phyloP scores from a whole-genome alignment of 1,284 basidiomycete genomes.

The Marasmius oreades region DNA sequence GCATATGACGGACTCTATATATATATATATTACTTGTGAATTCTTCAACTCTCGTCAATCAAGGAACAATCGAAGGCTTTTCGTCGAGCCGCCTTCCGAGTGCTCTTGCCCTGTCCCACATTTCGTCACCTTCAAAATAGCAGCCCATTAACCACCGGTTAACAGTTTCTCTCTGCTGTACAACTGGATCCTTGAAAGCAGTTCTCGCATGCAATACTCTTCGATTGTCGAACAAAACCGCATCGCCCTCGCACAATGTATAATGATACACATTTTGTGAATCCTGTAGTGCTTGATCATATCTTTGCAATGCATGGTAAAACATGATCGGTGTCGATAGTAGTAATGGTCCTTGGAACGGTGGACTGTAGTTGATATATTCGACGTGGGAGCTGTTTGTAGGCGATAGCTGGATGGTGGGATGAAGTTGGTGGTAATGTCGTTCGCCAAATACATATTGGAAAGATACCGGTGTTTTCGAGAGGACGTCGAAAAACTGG shows the following conservation, averaged over 20 bases:
- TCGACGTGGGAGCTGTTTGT: slow-evolving; percentile 35
- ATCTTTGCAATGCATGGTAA: slow-evolving; percentile 65
- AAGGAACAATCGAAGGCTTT: too few species aligned
- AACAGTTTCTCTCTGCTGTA: slow-evolving; percentile 40
- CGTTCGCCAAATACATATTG: slow-evolving; percentile 92
- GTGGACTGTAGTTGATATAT: slow-evolving; percentile 90
- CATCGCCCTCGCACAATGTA: slow-evolving; percentile 79
- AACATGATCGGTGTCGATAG: slow-evolving; percentile 51
- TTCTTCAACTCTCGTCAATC: too few species aligned
- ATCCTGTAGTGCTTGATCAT: slow-evolving; percentile 60
- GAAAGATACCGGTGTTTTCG: slow-evolving; percentile 71
- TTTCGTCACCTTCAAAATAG: slow-evolving; percentile 78
- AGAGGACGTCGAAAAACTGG: slow-evolving; percentile 57
- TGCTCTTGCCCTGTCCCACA: slow-evolving; percentile 59
- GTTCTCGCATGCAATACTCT: slow-evolving; percentile 89
- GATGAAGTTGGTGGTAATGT: slow-evolving; percentile 77
- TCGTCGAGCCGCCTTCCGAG: slow-evolving; percentile 22
- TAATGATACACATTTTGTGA: slow-evolving; percentile 59
- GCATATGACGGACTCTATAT: too few species aligned
- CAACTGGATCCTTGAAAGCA: slow-evolving; percentile 62
- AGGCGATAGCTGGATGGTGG: slow-evolving; percentile 68
- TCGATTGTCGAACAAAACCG: slow-evolving; percentile 91
- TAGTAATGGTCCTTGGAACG: slow-evolving; percentile 85
- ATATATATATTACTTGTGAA: too few species aligned
- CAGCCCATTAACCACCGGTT: slow-evolving; percentile 85